phyloP scores from a whole-genome alignment of 352 stramenopile genomes.

The Phytopythium ostracodes region DNA sequence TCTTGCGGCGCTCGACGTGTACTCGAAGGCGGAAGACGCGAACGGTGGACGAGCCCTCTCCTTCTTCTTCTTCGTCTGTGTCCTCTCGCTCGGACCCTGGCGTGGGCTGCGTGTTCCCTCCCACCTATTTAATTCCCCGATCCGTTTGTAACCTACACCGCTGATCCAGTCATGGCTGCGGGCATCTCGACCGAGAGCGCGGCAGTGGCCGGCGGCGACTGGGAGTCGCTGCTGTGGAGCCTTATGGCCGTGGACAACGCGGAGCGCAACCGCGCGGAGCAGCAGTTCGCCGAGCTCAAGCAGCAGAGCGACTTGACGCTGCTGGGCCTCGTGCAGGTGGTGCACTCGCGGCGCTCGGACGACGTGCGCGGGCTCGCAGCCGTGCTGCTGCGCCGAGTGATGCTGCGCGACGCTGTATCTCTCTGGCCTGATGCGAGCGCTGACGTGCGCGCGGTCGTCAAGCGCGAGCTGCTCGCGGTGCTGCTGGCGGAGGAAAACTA shows the following conservation, averaged over 20 bases:
- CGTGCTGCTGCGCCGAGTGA: conserved; percentile 68
- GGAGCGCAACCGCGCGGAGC: conserved; percentile 62
- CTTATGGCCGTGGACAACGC: conserved; percentile 72
- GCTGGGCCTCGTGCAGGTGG: conserved; percentile 43
- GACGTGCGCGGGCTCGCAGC: conserved; percentile 70
- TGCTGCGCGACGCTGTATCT: conserved; percentile 74
- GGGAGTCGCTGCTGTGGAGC: conserved; percentile 65
- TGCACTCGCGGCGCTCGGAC: conserved; percentile 54
- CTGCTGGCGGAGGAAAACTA: conserved; percentile 58
- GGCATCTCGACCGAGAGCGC: conserved; percentile 8
- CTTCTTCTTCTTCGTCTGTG: background rate
- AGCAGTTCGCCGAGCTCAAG: conserved; percentile 58
- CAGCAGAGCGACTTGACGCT: conserved; percentile 59
- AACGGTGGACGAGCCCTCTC: no score
- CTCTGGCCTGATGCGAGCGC: conserved; percentile 64
- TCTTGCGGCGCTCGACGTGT: background rate
- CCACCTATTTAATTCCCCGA: background rate
- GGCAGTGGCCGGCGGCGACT: conserved; percentile 25
- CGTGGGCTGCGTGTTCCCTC: background rate
- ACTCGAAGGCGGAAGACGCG: background rate
- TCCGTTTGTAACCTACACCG: background rate
- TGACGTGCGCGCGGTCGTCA: conserved; percentile 39
- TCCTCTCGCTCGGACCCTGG: background rate
- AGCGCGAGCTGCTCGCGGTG: conserved; percentile 60
- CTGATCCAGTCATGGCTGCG: conserved; percentile 3